Evolutionary conservation across 208 protist species (phyloP).

Genomic region (Acanthamoeba royreba): DNA sequence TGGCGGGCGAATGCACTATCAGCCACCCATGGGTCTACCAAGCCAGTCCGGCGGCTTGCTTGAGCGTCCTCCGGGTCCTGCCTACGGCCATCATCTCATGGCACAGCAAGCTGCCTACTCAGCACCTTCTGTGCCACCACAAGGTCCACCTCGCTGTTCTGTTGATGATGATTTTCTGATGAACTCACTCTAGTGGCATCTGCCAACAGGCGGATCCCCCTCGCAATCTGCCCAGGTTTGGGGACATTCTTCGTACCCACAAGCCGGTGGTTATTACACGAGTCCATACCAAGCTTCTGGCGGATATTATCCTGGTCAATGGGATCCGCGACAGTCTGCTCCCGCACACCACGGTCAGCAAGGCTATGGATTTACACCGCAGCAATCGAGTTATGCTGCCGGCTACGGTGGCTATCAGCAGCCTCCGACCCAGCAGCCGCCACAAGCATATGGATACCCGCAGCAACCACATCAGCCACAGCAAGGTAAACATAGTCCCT

Average conservation of each 20-base stretch:
- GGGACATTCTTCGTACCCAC: too few species aligned
- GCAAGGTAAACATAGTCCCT: background rate
- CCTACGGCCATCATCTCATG: background rate
- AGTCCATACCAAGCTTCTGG: background rate
- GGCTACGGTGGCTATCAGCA: background rate
- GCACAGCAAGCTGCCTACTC: background rate
- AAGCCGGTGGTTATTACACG: background rate
- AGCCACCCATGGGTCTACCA: background rate
- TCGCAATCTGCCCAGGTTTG: too few species aligned
- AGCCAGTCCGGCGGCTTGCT: background rate
- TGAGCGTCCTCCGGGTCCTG: background rate
- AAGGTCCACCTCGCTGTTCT: background rate
- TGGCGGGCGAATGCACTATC: too few species aligned
- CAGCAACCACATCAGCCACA: background rate
- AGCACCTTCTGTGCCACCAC: background rate
- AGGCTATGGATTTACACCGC: background rate
- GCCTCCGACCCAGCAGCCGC: background rate
- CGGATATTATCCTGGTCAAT: background rate
- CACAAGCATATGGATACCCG: background rate
- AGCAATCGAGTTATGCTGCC: background rate
- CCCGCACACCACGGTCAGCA: background rate
- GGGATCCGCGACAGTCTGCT: background rate
- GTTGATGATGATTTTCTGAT: background rate
- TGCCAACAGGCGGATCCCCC: background rate
- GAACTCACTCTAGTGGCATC: background rate